A percentile compares a stretch with the other conserved stretches of the same genome.
These are phyloP conservation scores for Carnegiea gigantea DNA, from an alignment of 179 eudicot genomes.

Conservation along the genomic window DNA sequence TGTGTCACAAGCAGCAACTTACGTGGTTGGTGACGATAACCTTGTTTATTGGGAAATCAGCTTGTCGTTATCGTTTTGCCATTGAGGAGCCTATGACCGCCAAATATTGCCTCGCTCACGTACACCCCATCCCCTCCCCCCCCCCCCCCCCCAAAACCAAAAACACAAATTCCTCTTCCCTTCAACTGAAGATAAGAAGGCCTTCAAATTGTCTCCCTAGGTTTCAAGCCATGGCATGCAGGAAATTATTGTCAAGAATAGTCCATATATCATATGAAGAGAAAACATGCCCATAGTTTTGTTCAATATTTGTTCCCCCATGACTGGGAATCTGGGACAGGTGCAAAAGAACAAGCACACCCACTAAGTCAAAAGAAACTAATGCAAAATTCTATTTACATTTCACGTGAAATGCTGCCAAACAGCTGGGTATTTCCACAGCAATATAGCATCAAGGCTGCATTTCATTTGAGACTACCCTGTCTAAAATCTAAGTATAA, in stretches of 20 bases:
- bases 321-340: background rate
- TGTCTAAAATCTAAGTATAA: background rate
- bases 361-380: background rate
- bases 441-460: background rate
- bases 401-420: background rate
- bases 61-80: no score
- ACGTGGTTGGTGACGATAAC: no score
- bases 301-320: background rate
- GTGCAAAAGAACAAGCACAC: background rate
- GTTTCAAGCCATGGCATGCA: background rate
- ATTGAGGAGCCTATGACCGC: no score
- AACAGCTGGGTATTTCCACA: background rate
- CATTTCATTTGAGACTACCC: background rate
- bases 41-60: no score
- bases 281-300: background rate
- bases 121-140: no score
- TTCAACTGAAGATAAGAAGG: no score
- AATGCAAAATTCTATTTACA: background rate
- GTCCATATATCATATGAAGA: background rate
- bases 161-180: no score
- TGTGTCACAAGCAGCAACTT: no score
- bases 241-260: background rate
- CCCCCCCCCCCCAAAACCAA: no score
- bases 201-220: background rate
- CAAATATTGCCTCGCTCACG: no score